Conservation (phyloP, 108 stramenopile species). For the Phaeodactylum tricornutum region DNA sequence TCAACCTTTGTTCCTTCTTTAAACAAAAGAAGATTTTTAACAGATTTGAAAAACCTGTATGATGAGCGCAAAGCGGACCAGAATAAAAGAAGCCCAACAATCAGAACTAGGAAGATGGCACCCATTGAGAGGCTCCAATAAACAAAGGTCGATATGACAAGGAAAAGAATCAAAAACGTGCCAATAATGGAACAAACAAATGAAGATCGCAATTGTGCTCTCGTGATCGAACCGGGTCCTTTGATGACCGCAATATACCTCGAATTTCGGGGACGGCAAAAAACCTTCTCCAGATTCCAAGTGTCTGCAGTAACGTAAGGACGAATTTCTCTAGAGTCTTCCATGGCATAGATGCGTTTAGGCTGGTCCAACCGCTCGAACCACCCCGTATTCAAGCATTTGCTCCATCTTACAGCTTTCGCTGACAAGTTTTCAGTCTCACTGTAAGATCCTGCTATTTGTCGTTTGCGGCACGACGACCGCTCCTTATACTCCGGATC, state of each 20-base stretch:
- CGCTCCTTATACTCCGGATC: no score
- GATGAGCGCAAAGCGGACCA: background rate
- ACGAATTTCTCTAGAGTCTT: slow-evolving; percentile 32
- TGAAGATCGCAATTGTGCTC: slow-evolving; percentile 13
- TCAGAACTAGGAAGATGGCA: background rate
- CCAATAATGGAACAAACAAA: slow-evolving; percentile 28
- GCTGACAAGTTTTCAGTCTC: no score
- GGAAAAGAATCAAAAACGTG: slow-evolving; percentile 11
- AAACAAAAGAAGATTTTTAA: background rate
- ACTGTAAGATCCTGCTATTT: no score
- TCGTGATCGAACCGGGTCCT: slow-evolving; percentile 27
- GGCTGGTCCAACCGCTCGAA: slow-evolving; percentile 18
- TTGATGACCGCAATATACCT: slow-evolving; percentile 24
- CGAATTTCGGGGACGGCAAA: slow-evolving; percentile 14
- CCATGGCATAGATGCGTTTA: slow-evolving; percentile 23
- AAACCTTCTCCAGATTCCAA: slow-evolving; percentile 36
- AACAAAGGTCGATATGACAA: slow-evolving; percentile 12
- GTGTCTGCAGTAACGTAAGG: slow-evolving; percentile 33
- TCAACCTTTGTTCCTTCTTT: background rate
- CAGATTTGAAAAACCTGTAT: no score
- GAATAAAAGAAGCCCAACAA: background rate
- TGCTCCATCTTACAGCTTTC: no score
- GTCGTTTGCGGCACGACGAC: no score
- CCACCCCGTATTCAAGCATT: background rate
- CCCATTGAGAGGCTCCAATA: background rate